Percentiles rank a stretch among this genome's conserved stretches.
These are phyloP conservation scores for Yarrowia hollandica DNA, from an alignment of 805 yeast species.

Conservation along the genomic window DNA sequence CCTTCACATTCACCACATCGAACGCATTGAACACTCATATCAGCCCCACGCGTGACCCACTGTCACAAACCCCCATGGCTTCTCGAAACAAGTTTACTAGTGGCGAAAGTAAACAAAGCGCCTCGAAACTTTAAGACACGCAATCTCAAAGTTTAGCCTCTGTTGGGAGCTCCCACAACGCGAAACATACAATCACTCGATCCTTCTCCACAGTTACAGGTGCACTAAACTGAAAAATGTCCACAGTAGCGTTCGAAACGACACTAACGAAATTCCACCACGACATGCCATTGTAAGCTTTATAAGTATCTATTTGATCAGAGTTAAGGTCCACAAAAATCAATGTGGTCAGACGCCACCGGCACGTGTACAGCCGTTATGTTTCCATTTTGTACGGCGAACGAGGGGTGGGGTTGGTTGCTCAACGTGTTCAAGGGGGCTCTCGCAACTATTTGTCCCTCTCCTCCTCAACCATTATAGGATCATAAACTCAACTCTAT, in stretches of 20 bases:
- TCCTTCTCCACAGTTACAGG: neutral
- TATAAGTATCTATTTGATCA: neutral
- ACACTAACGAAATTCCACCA: constrained; percentile 2
- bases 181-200: constrained; percentile 3
- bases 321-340: neutral
- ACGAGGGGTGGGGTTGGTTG: no score
- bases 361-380: neutral
- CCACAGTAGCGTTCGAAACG: neutral
- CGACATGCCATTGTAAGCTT: no score
- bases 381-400: no score
- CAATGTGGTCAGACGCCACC: neutral
- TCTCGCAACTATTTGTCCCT: no score
- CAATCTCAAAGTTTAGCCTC: neutral
- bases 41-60: no score
- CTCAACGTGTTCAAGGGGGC: no score
- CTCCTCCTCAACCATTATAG: no score
- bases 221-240: neutral
- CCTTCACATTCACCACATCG: no score
- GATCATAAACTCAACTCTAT: no score
- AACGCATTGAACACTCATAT: neutral
- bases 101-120: constrained; percentile 12
- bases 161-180: neutral
- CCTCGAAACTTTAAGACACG: neutral
- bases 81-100: no score
- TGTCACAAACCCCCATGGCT: no score